A percentile compares a stretch with the other conserved stretches of the same genome.
Evolutionary conservation across 176 grass and related monocot species (phyloP).

Genomic region (Cocos nucifera): DNA sequence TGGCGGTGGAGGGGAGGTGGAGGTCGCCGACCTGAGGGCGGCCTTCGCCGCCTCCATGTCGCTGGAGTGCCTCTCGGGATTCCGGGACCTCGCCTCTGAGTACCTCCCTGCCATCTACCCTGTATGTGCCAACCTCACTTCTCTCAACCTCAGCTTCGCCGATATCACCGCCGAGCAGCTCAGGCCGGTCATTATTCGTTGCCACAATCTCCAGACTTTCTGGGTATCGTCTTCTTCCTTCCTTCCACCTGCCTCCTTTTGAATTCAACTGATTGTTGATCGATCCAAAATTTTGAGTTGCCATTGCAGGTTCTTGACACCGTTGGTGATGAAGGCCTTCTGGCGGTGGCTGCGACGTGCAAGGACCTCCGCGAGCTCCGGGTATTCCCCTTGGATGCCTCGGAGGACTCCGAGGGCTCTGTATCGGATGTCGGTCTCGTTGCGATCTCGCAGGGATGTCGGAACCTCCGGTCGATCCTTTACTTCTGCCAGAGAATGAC

Average conservation of each 20-base stretch:
- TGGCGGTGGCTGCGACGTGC: conserved; percentile 37
- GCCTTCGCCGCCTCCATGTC: conserved; percentile 31
- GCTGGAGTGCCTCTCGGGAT: conserved; percentile 76
- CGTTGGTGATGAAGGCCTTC: conserved; percentile 70
- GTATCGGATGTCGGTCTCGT: conserved; percentile 64
- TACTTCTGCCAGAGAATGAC: conserved; percentile 98
- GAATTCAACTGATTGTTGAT: no score
- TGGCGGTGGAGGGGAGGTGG: conserved; percentile 22
- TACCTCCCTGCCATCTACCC: conserved; percentile 51
- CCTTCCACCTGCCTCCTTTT: background rate
- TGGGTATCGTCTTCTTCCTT: conserved; percentile 41
- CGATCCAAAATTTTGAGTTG: no score
- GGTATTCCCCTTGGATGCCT: conserved; percentile 53
- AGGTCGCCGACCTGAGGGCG: conserved; percentile 23
- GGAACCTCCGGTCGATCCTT: conserved; percentile 49
- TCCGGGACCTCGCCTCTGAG: conserved; percentile 54
- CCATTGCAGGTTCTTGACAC: conserved; percentile 69
- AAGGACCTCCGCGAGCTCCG: conserved; percentile 67
- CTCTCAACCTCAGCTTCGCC: conserved; percentile 69
- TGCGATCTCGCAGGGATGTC: conserved; percentile 73
- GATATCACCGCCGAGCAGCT: conserved; percentile 51
- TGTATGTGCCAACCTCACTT: conserved; percentile 41
- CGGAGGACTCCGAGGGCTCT: conserved; percentile 68
- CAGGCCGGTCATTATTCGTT: conserved; percentile 38
- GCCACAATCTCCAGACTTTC: conserved; percentile 69